Percentiles rank a stretch among this genome's conserved stretches.
Evolutionary conservation across 805 yeast species (phyloP).

Genomic region (Starmerella cellae): DNA sequence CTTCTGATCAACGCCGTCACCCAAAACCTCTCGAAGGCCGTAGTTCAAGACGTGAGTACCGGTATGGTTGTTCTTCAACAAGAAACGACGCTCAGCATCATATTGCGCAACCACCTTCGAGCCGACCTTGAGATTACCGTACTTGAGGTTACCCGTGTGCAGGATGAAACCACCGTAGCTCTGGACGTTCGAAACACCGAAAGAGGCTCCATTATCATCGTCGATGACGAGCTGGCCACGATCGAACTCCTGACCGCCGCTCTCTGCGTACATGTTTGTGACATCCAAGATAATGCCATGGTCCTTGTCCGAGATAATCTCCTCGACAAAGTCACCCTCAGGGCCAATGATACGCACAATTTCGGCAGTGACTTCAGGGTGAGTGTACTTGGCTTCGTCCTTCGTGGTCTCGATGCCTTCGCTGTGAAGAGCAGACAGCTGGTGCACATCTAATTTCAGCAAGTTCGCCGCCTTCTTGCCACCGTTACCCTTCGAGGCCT

Average conservation of each 20-base stretch:
- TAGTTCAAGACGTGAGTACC: constrained; percentile 92
- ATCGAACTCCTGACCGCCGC: constrained; percentile 98
- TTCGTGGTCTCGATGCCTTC: constrained; percentile 62
- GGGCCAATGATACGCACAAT: constrained; percentile 58
- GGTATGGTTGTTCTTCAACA: constrained; percentile 93
- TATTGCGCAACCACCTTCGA: constrained; percentile 71
- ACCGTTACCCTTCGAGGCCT: constrained; percentile 64
- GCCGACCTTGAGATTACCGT: constrained; percentile 58
- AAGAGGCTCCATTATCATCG: constrained; percentile 65
- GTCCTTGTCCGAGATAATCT: constrained; percentile 32
- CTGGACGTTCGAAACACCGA: constrained; percentile 85
- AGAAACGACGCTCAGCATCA: constrained; percentile 90
- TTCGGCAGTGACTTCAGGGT: constrained; percentile 53
- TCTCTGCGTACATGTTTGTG: constrained; percentile 95
- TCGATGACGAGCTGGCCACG: constrained; percentile 86
- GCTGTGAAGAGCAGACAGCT: constrained; percentile 56
- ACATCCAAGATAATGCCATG: constrained; percentile 73
- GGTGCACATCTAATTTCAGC: constrained; percentile 82
- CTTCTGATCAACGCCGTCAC: constrained; percentile 82
- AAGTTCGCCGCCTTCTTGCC: constrained; percentile 31
- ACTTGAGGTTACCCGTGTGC: constrained; percentile 77
- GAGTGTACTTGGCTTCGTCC: constrained; percentile 57
- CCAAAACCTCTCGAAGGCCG: constrained; percentile 75
- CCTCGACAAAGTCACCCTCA: constrained; percentile 39
- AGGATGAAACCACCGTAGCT: constrained; percentile 86